These are phyloP conservation scores for Blastocystis sp. DNA, from an alignment of 352 stramenopile species.

Conservation along the genomic window DNA sequence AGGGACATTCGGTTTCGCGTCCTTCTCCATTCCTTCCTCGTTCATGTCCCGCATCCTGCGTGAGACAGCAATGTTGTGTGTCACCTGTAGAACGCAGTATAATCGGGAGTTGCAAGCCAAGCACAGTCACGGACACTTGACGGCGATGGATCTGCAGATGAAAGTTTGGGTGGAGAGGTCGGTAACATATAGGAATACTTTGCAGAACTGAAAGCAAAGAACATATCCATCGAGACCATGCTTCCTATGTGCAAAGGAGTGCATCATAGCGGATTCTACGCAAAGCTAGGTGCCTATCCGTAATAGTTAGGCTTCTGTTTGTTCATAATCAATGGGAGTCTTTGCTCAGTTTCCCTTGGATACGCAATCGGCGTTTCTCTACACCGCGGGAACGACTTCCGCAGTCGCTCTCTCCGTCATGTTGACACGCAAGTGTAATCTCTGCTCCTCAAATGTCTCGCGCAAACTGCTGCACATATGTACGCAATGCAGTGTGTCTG, in stretches of 20 bases:
- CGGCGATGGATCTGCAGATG: constrained; percentile 20
- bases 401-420: constrained; percentile 13
- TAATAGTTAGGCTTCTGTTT: not conserved
- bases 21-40: constrained; percentile 8
- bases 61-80: not conserved
- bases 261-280: not conserved
- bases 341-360: not conserved
- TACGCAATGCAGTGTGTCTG: not conserved
- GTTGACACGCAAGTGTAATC: not conserved
- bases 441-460: not conserved
- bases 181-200: not conserved
- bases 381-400: not conserved
- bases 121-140: not conserved
- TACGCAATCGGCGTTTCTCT: not conserved
- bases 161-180: not conserved
- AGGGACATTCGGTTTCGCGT: constrained; percentile 4
- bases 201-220: not conserved
- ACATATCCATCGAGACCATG: not conserved
- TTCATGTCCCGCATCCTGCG: constrained; percentile 42
- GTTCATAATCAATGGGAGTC: not conserved
- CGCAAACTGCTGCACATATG: constrained; percentile 52
- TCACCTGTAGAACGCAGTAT: not conserved
- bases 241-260: not conserved
- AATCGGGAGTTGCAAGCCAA: not conserved
- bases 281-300: not conserved